Base-by-base conservation (phyloP, 2,329 filamentous ascomycete species). In the Talaromyces sp. region DNA sequence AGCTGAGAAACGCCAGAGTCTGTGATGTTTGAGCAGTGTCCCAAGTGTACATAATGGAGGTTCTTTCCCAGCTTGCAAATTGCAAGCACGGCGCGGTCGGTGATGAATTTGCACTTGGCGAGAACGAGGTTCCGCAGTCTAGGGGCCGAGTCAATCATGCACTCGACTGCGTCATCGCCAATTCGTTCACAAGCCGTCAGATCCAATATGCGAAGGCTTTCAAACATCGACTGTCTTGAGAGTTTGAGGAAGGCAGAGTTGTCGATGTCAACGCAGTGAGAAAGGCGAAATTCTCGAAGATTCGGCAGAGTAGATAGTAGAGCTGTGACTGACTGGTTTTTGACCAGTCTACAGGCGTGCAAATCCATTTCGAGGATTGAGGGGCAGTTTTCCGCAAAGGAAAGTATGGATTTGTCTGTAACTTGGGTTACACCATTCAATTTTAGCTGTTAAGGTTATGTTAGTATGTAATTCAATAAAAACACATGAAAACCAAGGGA, bases 331-430 rank as follows among this genome's bases (percentile, higher is more conserved):
- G 95, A 91, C 28, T 87, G 85, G 72, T 96, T 95, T 65, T 90
- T 90, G 66, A 99, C 87, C 53, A 87, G 83, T 60, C 82, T 83
- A 79, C 95, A 96, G 68, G 92, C 89, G 68, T 96, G 91, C 14
- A 99, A 85, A 73, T 99, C 95, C 64, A 99, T 96, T 76, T 99
- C 95, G 65, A 99, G 87, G 34, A 99, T 92, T 67, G 96, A 94
- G 12, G 88, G 91, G 73, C 94, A 97, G 76, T 96, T 86, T 53
- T 88, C 82, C 5, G 95, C 94, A 72, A 99, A 96, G 3, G 92
- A 90, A 62, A 91, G 81, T 65, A 98, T 88, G 6, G 92, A 89
- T 56, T 84, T 82, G 72, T 98, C 92, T 44, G 89, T 92, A 36
- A 97, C 81, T 75, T 96, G 90, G n/a, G 79, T 76, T 73, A 95